A percentile compares a stretch with the other conserved stretches of the same genome.
These are phyloP conservation scores for Claviceps fusiformis DNA, from an alignment of 2,329 filamentous ascomycete genomes.

Conservation along the genomic window DNA sequence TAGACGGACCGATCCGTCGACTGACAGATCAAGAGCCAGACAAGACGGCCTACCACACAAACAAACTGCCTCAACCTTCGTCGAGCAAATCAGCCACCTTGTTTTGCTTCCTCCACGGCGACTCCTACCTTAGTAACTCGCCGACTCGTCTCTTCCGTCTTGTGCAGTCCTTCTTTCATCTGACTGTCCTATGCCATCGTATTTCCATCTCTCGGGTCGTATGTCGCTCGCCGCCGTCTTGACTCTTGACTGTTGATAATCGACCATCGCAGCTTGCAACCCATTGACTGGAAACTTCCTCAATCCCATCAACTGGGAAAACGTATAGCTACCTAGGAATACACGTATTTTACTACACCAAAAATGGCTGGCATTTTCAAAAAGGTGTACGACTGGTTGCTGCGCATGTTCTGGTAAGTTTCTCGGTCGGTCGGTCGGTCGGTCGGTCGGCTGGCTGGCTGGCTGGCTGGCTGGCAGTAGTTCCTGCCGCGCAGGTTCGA, in stretches of 20 bases:
- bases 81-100: not conserved
- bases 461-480: not conserved
- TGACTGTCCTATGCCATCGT: not conserved
- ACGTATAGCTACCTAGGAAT: not conserved
- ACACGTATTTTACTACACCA: not conserved
- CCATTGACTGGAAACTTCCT: not conserved
- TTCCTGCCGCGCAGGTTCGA: not conserved
- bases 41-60: not conserved
- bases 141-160: not conserved
- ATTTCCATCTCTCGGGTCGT: not conserved
- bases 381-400: slow-evolving; percentile 93
- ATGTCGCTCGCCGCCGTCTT: not conserved
- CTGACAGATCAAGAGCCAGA: not conserved
- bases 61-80: too few relatives aligned
- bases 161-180: not conserved
- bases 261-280: not conserved
- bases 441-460: too few relatives aligned
- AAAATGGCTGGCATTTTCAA: slow-evolving; percentile 82
- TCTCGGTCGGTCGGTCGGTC: not conserved
- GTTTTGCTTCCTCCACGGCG: not conserved
- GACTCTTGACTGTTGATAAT: not conserved
- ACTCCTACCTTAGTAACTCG: slow-evolving; percentile 1
- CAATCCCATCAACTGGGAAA: not conserved
- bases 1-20: not conserved
- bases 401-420: slow-evolving; percentile 90